phyloP scores from a whole-genome alignment of 2,329 filamentous ascomycete species.

The Diaporthe vexans region DNA sequence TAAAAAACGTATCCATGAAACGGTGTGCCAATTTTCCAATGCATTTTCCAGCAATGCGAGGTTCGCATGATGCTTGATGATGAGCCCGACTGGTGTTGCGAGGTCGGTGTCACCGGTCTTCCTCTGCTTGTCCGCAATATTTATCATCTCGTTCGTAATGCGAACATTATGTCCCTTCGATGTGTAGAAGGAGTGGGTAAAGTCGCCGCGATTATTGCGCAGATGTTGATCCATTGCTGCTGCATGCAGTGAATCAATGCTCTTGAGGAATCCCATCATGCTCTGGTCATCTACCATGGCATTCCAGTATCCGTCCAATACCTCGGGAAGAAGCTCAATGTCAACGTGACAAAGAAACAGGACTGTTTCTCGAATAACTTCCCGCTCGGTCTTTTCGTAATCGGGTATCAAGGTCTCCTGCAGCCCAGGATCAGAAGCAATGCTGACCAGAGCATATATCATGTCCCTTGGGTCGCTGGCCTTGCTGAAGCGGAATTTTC shows the following conservation, averaged over 20 bases:
- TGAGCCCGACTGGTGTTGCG: neutral
- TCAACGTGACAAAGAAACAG: neutral
- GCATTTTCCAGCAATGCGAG: neutral
- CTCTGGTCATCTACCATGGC: neutral
- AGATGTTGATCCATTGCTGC: slow-evolving; percentile 5
- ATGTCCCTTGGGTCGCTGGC: neutral
- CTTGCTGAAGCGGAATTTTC: slow-evolving; percentile 1
- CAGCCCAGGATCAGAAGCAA: neutral
- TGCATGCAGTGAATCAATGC: neutral
- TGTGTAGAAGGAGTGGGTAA: neutral
- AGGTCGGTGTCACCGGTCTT: neutral
- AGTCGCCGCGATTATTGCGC: neutral
- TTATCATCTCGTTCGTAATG: slow-evolving; percentile 6
- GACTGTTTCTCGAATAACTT: neutral
- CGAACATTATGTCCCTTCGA: neutral
- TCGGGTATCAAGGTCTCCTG: neutral
- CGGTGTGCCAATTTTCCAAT: neutral
- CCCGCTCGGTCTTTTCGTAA: neutral
- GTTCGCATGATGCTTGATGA: neutral
- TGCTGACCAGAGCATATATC: neutral
- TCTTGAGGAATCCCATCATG: neutral
- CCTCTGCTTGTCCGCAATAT: neutral
- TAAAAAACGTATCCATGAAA: neutral
- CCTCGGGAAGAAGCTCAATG: neutral
- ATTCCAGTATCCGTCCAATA: neutral